Evolutionary conservation across 306 rosid species (phyloP).

Genomic region (Alnus glutinosa): DNA sequence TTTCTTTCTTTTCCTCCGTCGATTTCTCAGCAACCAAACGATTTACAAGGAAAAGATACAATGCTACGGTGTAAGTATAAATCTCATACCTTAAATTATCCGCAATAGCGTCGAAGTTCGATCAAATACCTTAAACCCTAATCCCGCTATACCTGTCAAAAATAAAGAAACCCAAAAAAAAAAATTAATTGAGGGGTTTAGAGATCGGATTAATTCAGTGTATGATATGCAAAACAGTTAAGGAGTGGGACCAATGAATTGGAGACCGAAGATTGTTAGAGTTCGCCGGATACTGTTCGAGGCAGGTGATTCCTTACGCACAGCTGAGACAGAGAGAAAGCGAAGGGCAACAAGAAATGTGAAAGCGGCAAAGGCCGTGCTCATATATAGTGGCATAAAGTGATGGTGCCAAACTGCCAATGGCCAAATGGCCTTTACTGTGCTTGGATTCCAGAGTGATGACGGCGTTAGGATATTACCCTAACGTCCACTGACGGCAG

Average conservation of each 20-base stretch:
- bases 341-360: not conserved
- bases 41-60: not conserved
- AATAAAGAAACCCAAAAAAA: not conserved
- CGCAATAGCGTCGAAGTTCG: not conserved
- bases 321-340: not conserved
- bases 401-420: not conserved
- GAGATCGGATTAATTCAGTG: not conserved
- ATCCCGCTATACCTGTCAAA: conserved; percentile 17
- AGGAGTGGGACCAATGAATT: not conserved
- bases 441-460: not conserved
- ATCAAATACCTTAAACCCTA: conserved; percentile 30
- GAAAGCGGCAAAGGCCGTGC: not conserved
- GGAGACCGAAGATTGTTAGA: not conserved
- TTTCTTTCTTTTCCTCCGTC: not conserved
- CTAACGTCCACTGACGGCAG: not conserved
- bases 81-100: conserved; percentile 10
- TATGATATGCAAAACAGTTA: not conserved
- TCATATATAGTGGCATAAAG: not conserved
- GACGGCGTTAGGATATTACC: not conserved
- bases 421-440: not conserved
- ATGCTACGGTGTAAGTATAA: not conserved
- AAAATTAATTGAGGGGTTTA: conserved; percentile 9
- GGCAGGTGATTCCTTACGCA: not conserved
- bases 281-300: not conserved
- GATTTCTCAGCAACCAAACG: conserved; percentile 20